Percentiles rank a stretch among this genome's conserved stretches.
phyloP scores from a whole-genome alignment of 805 yeast genomes.

The Candida nemodendra region DNA sequence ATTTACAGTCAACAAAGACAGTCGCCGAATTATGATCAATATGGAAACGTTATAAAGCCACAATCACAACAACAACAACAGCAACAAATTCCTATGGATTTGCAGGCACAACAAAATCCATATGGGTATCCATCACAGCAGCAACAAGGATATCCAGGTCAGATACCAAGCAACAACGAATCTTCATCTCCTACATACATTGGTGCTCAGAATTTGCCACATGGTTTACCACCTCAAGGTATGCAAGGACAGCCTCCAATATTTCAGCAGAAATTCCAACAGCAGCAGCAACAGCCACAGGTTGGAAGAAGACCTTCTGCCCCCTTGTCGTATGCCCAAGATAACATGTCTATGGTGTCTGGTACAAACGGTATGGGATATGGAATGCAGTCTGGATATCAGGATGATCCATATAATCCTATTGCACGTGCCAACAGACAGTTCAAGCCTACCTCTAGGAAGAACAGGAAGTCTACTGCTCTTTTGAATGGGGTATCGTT shows the following conservation, averaged over 20 bases:
- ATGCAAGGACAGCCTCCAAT: slow-evolving; percentile 31
- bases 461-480: slow-evolving; percentile 42
- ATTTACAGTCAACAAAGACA: slow-evolving; percentile 14
- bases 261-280: slow-evolving; percentile 23
- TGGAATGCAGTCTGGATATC: slow-evolving; percentile 14
- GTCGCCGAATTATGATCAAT: slow-evolving; percentile 19
- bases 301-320: slow-evolving; percentile 31
- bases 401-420: slow-evolving; percentile 19
- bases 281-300: slow-evolving; percentile 15
- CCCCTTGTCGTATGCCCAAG: slow-evolving; percentile 24
- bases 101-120: slow-evolving; percentile 5
- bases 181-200: slow-evolving; percentile 28
- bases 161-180: slow-evolving; percentile 14
- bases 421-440: slow-evolving; percentile 23
- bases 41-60: slow-evolving; percentile 19
- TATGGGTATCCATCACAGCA: neutral
- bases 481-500: slow-evolving; percentile 27
- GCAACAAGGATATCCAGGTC: slow-evolving; percentile 6
- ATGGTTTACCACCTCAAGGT: slow-evolving; percentile 36
- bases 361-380: slow-evolving; percentile 18
- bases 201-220: slow-evolving; percentile 32
- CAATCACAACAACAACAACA: slow-evolving; percentile 23
- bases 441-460: slow-evolving; percentile 44
- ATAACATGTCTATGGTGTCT: slow-evolving; percentile 22
- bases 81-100: slow-evolving; percentile 5